Evolutionary conservation across 2,329 filamentous ascomycete species (phyloP).

Genomic region (Aspergillus tanneri): DNA sequence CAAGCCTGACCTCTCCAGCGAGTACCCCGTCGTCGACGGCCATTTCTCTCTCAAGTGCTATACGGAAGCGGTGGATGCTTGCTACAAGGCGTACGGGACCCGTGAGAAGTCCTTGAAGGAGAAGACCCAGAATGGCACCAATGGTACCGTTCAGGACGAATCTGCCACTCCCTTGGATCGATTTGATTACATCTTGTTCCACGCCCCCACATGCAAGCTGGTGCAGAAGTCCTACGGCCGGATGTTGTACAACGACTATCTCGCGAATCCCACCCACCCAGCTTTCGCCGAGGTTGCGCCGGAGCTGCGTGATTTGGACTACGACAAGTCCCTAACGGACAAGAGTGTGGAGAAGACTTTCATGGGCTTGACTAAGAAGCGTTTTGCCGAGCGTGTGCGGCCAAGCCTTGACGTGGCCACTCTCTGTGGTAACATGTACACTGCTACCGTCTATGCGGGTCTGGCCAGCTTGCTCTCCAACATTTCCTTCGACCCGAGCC

Average conservation of each 20-base stretch:
- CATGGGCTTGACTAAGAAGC: constrained; percentile 80
- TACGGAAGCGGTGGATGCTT: constrained; percentile 73
- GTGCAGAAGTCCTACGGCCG: constrained; percentile 83
- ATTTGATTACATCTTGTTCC: constrained; percentile 82
- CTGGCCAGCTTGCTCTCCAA: constrained; percentile 62
- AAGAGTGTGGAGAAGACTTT: constrained; percentile 85
- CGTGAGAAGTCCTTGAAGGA: constrained; percentile 64
- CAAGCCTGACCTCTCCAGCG: constrained; percentile 84
- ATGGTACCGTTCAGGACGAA: constrained; percentile 45
- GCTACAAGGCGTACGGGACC: constrained; percentile 77
- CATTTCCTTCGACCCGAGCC: constrained; percentile 61
- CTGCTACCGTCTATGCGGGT: constrained; percentile 59
- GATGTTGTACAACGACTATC: constrained; percentile 82
- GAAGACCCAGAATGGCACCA: constrained; percentile 47
- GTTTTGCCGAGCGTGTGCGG: constrained; percentile 73
- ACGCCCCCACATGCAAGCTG: constrained; percentile 82
- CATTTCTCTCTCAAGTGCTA: constrained; percentile 83
- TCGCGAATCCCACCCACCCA: constrained; percentile 65
- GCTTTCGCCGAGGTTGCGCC: constrained; percentile 72
- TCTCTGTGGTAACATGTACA: constrained; percentile 68
- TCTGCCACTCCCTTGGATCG: constrained; percentile 69
- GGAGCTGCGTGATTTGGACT: constrained; percentile 75
- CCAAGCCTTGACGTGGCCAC: constrained; percentile 74
- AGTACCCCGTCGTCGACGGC: constrained; percentile 82
- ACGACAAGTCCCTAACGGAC: constrained; percentile 75